These are phyloP conservation scores for Wickerhamomyces ciferrii DNA, from an alignment of 805 yeast species.

Conservation along the genomic window DNA sequence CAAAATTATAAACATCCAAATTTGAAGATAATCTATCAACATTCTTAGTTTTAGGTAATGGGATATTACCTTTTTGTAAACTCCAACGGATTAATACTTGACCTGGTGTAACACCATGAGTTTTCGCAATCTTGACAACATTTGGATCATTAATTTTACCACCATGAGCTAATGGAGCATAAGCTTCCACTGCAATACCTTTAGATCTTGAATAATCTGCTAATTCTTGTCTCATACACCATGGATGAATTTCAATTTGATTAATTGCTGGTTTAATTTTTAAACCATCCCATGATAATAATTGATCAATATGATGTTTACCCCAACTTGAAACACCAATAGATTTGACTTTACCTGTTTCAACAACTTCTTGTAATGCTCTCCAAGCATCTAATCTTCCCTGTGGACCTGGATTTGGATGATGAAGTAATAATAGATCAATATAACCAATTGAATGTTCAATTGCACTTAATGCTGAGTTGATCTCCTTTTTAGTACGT, in stretches of 20 bases:
- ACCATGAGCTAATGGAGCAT: slow-evolving; percentile 61
- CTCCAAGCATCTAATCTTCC: slow-evolving; percentile 60
- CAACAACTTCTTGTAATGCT: slow-evolving; percentile 74
- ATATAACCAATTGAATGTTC: slow-evolving; percentile 53
- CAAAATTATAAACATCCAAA: slow-evolving; percentile 36
- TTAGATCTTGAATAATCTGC: slow-evolving; percentile 37
- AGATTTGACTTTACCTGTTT: slow-evolving; percentile 54
- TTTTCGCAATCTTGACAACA: slow-evolving; percentile 35
- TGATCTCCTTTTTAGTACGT: slow-evolving; percentile 53
- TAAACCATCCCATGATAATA: slow-evolving; percentile 54
- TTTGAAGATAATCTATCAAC: slow-evolving; percentile 33
- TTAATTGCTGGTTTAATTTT: slow-evolving; percentile 64
- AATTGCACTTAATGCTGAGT: slow-evolving; percentile 46
- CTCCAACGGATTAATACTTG: slow-evolving; percentile 58
- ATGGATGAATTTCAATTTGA: slow-evolving; percentile 60
- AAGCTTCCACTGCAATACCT: slow-evolving; percentile 52
- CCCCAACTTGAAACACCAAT: slow-evolving; percentile 82
- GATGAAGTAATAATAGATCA: slow-evolving; percentile 65
- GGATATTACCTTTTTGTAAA: slow-evolving; percentile 49
- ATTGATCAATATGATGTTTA: slow-evolving; percentile 52
- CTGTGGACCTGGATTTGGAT: slow-evolving; percentile 51
- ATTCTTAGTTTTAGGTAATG: slow-evolving; percentile 43
- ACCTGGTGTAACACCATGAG: slow-evolving; percentile 36
- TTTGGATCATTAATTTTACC: slow-evolving; percentile 37
- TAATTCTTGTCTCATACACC: slow-evolving; percentile 37